Conservation (phyloP, 2,329 filamentous ascomycete species). For the Hypocrella siamensis region DNA sequence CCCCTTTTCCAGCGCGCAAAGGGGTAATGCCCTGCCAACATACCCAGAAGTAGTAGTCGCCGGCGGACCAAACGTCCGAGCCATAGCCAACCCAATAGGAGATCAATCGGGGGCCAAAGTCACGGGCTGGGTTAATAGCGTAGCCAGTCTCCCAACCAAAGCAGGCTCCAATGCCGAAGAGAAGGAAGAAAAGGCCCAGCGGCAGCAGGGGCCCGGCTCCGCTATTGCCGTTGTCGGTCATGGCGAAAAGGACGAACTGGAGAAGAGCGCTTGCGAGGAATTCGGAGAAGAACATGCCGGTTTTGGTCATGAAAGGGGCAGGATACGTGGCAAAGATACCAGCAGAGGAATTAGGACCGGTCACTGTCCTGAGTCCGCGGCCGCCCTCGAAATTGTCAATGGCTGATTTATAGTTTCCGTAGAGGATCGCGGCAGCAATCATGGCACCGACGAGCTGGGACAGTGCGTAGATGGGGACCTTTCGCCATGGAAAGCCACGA, state of each 20-base stretch:
- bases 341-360: constrained; percentile 42
- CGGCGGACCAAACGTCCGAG: constrained; percentile 47
- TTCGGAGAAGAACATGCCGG: constrained; percentile 56
- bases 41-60: constrained; percentile 61
- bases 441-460: constrained; percentile 55
- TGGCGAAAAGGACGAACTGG: constrained; percentile 57
- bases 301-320: constrained; percentile 46
- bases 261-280: constrained; percentile 52
- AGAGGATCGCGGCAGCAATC: constrained; percentile 41
- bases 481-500: constrained; percentile 51
- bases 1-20: too few species aligned
- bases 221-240: constrained; percentile 42
- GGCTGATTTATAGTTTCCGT: constrained; percentile 47
- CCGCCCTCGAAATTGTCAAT: constrained; percentile 50
- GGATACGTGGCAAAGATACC: constrained; percentile 64
- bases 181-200: constrained; percentile 51
- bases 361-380: constrained; percentile 43
- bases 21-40: too few species aligned
- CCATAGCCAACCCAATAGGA: constrained; percentile 55
- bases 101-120: constrained; percentile 54
- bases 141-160: constrained; percentile 68
- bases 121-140: constrained; percentile 58
- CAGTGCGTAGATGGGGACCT: constrained; percentile 51
- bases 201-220: constrained; percentile 41
- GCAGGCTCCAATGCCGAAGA: constrained; percentile 58